Percentiles rank a stretch among this genome's conserved stretches.
These are phyloP conservation scores for Penicillium sp. DNA, from an alignment of 2,329 filamentous ascomycete species.

Conservation along the genomic window DNA sequence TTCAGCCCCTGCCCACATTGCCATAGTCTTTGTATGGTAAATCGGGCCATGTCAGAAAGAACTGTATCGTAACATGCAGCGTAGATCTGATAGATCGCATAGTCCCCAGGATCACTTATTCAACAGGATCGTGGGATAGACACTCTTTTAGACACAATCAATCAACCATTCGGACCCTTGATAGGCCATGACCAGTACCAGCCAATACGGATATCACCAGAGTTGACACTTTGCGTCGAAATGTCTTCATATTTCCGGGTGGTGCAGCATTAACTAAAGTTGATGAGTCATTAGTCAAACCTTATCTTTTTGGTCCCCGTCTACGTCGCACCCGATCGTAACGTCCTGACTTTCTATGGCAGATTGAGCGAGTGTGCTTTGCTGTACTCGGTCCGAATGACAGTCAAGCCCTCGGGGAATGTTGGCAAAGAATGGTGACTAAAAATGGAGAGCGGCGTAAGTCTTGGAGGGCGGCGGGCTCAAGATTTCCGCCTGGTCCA, in stretches of 20 bases:
- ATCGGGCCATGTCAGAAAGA: too few species aligned
- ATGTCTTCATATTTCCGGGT: conserved; percentile 6
- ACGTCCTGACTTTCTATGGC: conserved; percentile 6
- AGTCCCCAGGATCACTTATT: too few species aligned
- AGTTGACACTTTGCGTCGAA: background rate
- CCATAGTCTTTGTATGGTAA: too few species aligned
- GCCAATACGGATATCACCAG: too few species aligned
- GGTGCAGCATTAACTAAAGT: conserved; percentile 8
- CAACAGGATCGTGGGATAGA: too few species aligned
- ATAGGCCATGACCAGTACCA: too few species aligned
- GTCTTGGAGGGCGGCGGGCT: background rate
- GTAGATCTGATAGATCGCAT: too few species aligned
- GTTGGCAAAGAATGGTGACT: conserved; percentile 4
- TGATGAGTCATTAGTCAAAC: conserved; percentile 6
- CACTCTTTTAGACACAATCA: too few species aligned
- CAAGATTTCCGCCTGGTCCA: conserved; percentile 6
- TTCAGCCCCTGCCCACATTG: too few species aligned
- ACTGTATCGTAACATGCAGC: too few species aligned
- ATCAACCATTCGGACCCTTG: too few species aligned
- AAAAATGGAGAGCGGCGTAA: background rate
- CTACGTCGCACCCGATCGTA: conserved; percentile 2
- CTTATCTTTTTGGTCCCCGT: conserved; percentile 6
- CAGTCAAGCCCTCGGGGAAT: conserved; percentile 2
- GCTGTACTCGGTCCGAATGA: conserved; percentile 1
- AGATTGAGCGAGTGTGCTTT: conserved; percentile 1